Conservation (phyloP, 2,329 filamentous ascomycete genomes). For the Xylariales sp. region DNA sequence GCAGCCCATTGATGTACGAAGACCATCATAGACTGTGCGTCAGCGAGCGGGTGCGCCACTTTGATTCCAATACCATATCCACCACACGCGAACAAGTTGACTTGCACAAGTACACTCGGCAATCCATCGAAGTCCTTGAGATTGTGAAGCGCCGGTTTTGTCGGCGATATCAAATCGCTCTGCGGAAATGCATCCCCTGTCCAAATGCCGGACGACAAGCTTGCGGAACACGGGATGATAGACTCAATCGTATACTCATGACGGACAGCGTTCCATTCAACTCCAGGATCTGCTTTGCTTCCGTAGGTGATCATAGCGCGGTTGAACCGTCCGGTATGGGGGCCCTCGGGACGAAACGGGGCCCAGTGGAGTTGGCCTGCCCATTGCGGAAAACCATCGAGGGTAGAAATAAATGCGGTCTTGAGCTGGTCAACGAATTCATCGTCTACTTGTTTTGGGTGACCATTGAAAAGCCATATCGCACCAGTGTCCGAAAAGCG, state of each 20-base stretch:
- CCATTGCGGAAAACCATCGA: conserved; percentile 37
- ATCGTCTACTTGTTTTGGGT: conserved; percentile 9
- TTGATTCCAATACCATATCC: conserved; percentile 36
- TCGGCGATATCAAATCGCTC: conserved; percentile 27
- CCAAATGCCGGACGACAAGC: conserved; percentile 18
- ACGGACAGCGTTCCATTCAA: conserved; percentile 31
- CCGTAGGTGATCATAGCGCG: conserved; percentile 33
- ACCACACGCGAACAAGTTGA: conserved; percentile 35
- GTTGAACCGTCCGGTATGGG: conserved; percentile 25
- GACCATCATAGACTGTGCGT: conserved; percentile 36
- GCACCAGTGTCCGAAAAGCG: conserved; percentile 35
- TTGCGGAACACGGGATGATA: conserved; percentile 24
- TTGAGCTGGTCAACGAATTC: conserved; percentile 9
- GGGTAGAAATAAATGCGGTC: conserved; percentile 27
- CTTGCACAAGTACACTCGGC: conserved; percentile 31
- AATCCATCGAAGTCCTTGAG: conserved; percentile 23
- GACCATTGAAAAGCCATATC: conserved; percentile 38
- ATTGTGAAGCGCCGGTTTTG: conserved; percentile 28
- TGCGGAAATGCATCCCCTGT: conserved; percentile 33
- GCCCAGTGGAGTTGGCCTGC: conserved; percentile 36
- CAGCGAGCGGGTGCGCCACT: conserved; percentile 39
- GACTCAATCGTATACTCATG: conserved; percentile 22
- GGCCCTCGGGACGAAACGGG: conserved; percentile 15
- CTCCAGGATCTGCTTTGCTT: conserved; percentile 33
- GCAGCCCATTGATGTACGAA: conserved; percentile 40